Base-by-base conservation (phyloP, 257 asterid species). In the Solanum rostratum region DNA sequence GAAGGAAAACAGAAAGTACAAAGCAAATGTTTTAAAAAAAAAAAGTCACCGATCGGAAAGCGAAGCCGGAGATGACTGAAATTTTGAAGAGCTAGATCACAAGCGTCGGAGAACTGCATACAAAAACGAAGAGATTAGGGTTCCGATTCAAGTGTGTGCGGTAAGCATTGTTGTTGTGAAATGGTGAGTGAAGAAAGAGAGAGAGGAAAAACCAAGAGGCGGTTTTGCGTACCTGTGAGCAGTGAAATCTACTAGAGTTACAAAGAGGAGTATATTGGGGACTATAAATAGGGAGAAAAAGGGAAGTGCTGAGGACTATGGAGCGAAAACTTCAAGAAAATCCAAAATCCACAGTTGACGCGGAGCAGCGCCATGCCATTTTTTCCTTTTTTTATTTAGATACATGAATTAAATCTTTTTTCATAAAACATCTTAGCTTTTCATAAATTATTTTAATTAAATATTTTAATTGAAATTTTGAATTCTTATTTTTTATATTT, bases 11-110 rank as follows among this genome's bases (percentile, higher is more conserved):
- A 22, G 18, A 88, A 60, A 85, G 19, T 70, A 84, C 9, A 16
- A 20, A 50, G 22, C 22, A 50, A 37, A 66, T 14, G 41, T 6
- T 7, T 7, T 39, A 46, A 59, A 46, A 86, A 59, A 69, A 50
- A 46, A 15, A 74, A 16, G 13, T 22, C 84, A 89, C 90, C 90
- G 85, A 87, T 84, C 87, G 85, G 88, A 43, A 50, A 83, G 69
- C 33, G 70, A 83, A 53, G 59, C 59, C 83, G 6, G 59, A 65
- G 81, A 89, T 71, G 84, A 22, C 18, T 39, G 87, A 45, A 89
- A 87, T 81, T 69, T 83, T 60, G 84, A 65, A 29, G 49, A 27
- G 20, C 16, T 59, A n/a, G 83, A 43, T 33, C n/a, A 39, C 39
- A 84, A 69, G 13, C 39, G 70, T 29, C 10, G 29, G 76, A 18